Evolutionary conservation across 805 yeast genomes (phyloP).

Genomic region (Sungouiella blattae): DNA sequence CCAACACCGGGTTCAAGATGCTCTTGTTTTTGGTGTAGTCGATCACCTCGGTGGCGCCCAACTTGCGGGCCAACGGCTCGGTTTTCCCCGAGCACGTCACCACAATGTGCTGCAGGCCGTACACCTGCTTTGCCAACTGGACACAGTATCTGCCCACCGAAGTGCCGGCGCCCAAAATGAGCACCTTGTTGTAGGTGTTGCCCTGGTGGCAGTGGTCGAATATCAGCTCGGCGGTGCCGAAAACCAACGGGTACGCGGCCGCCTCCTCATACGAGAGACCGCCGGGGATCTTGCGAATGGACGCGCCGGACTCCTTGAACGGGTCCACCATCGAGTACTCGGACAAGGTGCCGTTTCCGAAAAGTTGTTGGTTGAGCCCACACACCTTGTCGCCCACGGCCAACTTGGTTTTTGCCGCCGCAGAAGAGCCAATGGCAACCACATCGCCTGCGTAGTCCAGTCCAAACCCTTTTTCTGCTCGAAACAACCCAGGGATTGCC

Average conservation of each 20-base stretch:
- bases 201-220: constrained; percentile 28
- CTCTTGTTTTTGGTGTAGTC: constrained; percentile 51
- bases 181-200: constrained; percentile 44
- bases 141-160: constrained; percentile 57
- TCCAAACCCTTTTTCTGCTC: constrained; percentile 24
- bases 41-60: constrained; percentile 59
- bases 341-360: constrained; percentile 39
- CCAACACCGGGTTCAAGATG: constrained; percentile 29
- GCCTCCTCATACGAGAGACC: constrained; percentile 52
- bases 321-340: constrained; percentile 46
- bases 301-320: constrained; percentile 23
- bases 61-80: constrained; percentile 34
- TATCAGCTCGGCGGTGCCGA: constrained; percentile 56
- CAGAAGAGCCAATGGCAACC: constrained; percentile 26
- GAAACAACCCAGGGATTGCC: constrained; percentile 9
- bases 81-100: constrained; percentile 55
- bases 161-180: constrained; percentile 74
- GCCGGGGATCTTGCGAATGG: constrained; percentile 43
- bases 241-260: constrained; percentile 62
- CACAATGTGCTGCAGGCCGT: constrained; percentile 47
- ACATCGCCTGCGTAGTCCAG: constrained; percentile 33
- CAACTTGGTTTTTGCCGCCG: constrained; percentile 17
- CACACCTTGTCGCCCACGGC: constrained; percentile 29
- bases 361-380: constrained; percentile 19
- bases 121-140: constrained; percentile 50